A percentile compares a stretch with the other conserved stretches of the same genome.
These are phyloP conservation scores for Halenospora varia DNA, from an alignment of 495 filamentous ascomycete genomes.

Conservation along the genomic window DNA sequence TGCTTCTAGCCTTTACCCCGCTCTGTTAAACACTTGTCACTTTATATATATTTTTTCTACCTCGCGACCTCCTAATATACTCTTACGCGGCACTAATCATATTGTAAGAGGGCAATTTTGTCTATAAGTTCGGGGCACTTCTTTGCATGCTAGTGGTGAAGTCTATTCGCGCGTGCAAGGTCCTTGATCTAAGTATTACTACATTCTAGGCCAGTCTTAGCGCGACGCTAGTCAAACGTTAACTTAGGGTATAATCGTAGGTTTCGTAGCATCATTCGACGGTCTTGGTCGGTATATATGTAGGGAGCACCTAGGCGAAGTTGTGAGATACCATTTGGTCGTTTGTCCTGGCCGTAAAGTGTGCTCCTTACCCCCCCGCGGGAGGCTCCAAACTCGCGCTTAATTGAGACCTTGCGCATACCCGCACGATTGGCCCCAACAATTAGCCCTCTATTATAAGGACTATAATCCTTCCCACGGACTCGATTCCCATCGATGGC, in stretches of 20 bases:
- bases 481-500: background rate
- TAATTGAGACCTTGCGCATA: background rate
- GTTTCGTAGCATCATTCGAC: background rate
- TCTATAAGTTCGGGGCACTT: conserved; percentile 8
- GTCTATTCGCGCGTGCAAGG: background rate
- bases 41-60: conserved; percentile 21
- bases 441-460: conserved; percentile 1
- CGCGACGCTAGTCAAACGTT: background rate
- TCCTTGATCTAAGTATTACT: conserved; percentile 6
- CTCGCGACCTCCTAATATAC: conserved; percentile 5
- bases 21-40: too few species aligned
- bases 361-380: background rate
- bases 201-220: background rate
- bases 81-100: conserved; percentile 8
- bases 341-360: background rate
- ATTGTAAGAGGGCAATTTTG: conserved; percentile 8
- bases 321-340: background rate
- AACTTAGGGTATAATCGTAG: too few species aligned
- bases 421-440: background rate
- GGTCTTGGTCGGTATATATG: background rate
- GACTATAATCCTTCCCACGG: background rate
- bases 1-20: conserved; percentile 7
- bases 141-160: conserved; percentile 10
- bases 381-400: background rate
- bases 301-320: background rate